Evolutionary conservation across 306 rosid genomes (phyloP), one percentile per base, ranked within the genome.

Genomic region (cucumber (Cucumis sativus)): DNA sequence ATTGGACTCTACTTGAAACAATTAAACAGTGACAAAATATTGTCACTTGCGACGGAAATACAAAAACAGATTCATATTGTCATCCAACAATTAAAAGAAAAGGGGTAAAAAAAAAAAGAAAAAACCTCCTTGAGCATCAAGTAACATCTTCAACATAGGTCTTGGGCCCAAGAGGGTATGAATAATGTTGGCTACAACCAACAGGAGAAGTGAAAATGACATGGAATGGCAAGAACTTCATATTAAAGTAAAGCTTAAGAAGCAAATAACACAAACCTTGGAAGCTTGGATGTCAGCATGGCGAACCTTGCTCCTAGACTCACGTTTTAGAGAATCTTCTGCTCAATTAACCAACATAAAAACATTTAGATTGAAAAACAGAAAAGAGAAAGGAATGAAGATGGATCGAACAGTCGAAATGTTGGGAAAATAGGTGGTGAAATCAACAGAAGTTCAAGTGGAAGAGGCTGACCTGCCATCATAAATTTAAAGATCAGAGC

Each of bases 231-330:
- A 68, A 8, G 28, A 43, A 69, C 37, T 43, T 41, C n/a, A 21
- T 11, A 15, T 5, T 6, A 8, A 43, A 69, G 56, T 21, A 69
- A 43, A 69, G 49, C 15, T 20, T 69, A 21, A 43, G 75, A 43
- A 41, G 58, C 6, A 76, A 18, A 72, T 43, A 28, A 21, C 21
- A 91, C 98, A 35, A 20, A 93, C 98, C 98, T 93, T 93, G 0
- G 98, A 89, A 3, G 98, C 98, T 84, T 93, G 98, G 67, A 93
- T 93, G 80, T 91, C 86, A 77, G 88, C 98, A 88, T 87, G 96
- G 43, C 90, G 97, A 71, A 93, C 98, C 82, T 93, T 93, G 43
- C 81, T 78, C 86, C 98, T 97, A 64, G 97, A 88, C 90, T 93
- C 98, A 8, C 98, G 92, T 84, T 93, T 91, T 81, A 91, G 73